Conservation (phyloP, 2,329 filamentous ascomycete genomes). For the Aspergillus quadricinctus region DNA sequence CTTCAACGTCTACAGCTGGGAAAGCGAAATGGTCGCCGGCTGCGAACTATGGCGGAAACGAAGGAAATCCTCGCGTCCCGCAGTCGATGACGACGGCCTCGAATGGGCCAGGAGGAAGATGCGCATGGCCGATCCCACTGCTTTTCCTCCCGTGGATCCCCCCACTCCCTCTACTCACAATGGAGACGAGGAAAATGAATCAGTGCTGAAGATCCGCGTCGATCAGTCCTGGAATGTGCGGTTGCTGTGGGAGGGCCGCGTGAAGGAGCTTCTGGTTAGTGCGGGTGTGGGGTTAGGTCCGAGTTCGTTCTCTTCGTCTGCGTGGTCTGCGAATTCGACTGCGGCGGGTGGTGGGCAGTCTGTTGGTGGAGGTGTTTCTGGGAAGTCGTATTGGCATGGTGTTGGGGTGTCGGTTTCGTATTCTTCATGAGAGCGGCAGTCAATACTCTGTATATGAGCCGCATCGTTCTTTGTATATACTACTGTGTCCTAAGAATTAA, state of each 20-base stretch:
- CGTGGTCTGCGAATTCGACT: constrained; percentile 20
- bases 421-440: constrained; percentile 29
- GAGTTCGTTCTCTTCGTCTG: constrained; percentile 30
- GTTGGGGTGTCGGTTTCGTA: constrained; percentile 41
- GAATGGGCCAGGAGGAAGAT: constrained; percentile 39
- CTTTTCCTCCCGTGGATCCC: constrained; percentile 13
- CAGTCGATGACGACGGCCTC: constrained; percentile 42
- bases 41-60: constrained; percentile 80
- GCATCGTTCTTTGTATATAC: not conserved
- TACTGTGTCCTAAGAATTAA: not conserved
- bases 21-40: constrained; percentile 87
- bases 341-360: constrained; percentile 21
- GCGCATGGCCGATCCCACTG: constrained; percentile 24
- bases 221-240: constrained; percentile 86
- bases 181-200: constrained; percentile 65
- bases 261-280: constrained; percentile 90
- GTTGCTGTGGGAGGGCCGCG: constrained; percentile 84
- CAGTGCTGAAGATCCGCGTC: constrained; percentile 83
- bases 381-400: constrained; percentile 37
- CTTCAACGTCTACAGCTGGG: constrained; percentile 98
- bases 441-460: not conserved
- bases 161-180: constrained; percentile 13
- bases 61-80: constrained; percentile 24
- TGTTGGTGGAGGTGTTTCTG: constrained; percentile 23
- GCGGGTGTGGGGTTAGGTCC: constrained; percentile 79